phyloP scores from a whole-genome alignment of 805 yeast species.

The Schizosaccharomyces octosporus region DNA sequence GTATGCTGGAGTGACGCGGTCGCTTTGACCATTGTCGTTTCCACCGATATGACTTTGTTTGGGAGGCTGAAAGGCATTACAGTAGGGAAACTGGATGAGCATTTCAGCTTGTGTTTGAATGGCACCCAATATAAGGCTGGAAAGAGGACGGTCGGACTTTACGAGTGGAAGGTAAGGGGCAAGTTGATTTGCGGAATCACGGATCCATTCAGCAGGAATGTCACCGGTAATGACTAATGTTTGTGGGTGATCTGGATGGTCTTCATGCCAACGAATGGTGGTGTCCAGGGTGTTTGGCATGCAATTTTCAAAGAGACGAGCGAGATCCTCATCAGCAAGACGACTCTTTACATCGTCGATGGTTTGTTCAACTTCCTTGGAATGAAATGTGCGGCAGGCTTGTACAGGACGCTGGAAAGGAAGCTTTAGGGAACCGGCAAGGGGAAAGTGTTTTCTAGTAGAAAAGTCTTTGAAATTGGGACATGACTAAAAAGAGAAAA shows the following conservation, averaged over 20 bases:
- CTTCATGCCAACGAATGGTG: constrained; percentile 48
- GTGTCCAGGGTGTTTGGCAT: constrained; percentile 78
- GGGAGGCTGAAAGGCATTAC: constrained; percentile 86
- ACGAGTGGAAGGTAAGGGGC: constrained; percentile 47
- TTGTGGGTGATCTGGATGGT: constrained; percentile 19
- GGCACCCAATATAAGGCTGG: constrained; percentile 44
- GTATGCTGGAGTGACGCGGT: constrained; percentile 43
- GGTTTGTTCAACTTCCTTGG: constrained; percentile 34
- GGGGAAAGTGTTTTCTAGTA: background rate
- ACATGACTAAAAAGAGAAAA: background rate
- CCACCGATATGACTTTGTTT: constrained; percentile 16
- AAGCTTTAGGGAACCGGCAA: constrained; percentile 24
- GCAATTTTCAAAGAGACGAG: constrained; percentile 53
- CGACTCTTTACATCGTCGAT: constrained; percentile 27
- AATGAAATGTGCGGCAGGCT: constrained; percentile 48
- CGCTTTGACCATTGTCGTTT: constrained; percentile 16
- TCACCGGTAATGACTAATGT: constrained; percentile 78
- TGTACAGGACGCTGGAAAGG: constrained; percentile 58
- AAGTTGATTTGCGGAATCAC: constrained; percentile 69
- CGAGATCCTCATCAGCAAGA: constrained; percentile 39
- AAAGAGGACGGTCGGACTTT: constrained; percentile 24
- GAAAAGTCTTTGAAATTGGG: background rate
- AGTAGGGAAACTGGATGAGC: constrained; percentile 42
- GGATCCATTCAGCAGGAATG: constrained; percentile 77
- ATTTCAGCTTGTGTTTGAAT: constrained; percentile 53